These are phyloP conservation scores for Hordeum marinum DNA, from an alignment of 176 grass and related monocot species.

Conservation along the genomic window DNA sequence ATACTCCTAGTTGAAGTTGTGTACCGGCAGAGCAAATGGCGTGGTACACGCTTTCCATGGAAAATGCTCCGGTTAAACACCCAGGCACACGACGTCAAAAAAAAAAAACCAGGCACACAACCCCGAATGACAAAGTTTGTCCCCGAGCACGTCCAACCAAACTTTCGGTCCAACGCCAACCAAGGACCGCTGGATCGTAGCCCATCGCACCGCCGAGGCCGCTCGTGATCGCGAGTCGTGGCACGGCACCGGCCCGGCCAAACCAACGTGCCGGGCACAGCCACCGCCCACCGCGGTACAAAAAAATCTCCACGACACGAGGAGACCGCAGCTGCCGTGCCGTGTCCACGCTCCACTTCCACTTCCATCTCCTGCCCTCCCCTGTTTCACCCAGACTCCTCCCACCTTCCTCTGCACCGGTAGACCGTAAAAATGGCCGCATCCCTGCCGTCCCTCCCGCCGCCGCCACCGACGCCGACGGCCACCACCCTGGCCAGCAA, in stretches of 20 bases:
- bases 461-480: not conserved
- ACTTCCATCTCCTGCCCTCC: not conserved
- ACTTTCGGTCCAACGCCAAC: too few species aligned
- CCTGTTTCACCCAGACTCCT: not conserved
- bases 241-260: not conserved
- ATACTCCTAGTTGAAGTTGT: too few species aligned
- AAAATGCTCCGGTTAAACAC: not conserved
- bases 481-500: constrained; percentile 19
- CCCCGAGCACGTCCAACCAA: not conserved
- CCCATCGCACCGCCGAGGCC: not conserved
- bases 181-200: not conserved
- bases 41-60: not conserved
- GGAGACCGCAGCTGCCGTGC: constrained; percentile 17
- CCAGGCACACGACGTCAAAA: too few species aligned
- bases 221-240: not conserved
- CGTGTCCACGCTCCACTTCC: constrained; percentile 22
- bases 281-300: constrained; percentile 1
- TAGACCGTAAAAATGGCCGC: constrained; percentile 42
- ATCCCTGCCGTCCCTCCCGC: constrained; percentile 31
- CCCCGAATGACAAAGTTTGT: not conserved
- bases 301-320: constrained; percentile 35
- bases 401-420: not conserved
- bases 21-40: not conserved
- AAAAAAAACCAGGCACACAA: too few species aligned
- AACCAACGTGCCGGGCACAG: constrained; percentile 19